A percentile compares a stretch with the other conserved stretches of the same genome.
These are phyloP conservation scores for Boletus sp. DNA, from an alignment of 768 basidiomycete species.

Conservation along the genomic window DNA sequence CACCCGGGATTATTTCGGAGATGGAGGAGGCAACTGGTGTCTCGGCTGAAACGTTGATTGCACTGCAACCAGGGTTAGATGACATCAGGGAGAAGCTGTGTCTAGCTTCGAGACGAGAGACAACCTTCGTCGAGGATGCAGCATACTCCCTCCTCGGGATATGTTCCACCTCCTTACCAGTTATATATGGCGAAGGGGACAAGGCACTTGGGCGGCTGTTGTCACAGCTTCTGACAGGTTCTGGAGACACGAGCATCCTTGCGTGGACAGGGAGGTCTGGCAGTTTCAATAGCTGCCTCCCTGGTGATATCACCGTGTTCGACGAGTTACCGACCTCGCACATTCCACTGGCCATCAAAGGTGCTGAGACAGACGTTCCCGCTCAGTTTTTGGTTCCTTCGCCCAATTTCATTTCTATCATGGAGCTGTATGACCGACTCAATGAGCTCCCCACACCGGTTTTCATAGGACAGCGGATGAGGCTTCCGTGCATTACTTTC, in stretches of 20 bases:
- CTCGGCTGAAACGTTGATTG: neutral
- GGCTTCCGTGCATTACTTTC: too few relatives aligned
- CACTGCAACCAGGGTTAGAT: slow-evolving; percentile 1
- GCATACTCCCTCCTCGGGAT: slow-evolving; percentile 12
- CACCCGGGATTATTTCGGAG: neutral
- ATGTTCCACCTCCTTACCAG: neutral
- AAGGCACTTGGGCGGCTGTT: slow-evolving; percentile 5
- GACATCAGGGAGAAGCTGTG: slow-evolving; percentile 12
- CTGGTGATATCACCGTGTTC: neutral
- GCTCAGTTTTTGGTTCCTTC: too few relatives aligned
- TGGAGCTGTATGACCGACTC: too few relatives aligned
- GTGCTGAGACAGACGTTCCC: too few relatives aligned
- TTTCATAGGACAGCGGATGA: too few relatives aligned
- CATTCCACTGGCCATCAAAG: too few relatives aligned
- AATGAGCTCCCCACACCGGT: too few relatives aligned
- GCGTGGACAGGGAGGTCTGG: too few relatives aligned
- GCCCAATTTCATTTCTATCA: too few relatives aligned
- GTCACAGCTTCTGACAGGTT: slow-evolving; percentile 2
- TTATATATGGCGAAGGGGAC: slow-evolving; percentile 11
- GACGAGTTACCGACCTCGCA: too few relatives aligned
- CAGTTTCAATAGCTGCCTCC: too few relatives aligned
- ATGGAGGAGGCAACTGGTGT: slow-evolving; percentile 7
- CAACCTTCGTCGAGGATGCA: slow-evolving; percentile 7
- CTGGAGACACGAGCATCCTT: neutral
- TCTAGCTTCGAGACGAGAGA: slow-evolving; percentile 7